These are phyloP conservation scores for Oryza glumipatula DNA, from an alignment of 176 grass and related monocot genomes.

Conservation along the genomic window DNA sequence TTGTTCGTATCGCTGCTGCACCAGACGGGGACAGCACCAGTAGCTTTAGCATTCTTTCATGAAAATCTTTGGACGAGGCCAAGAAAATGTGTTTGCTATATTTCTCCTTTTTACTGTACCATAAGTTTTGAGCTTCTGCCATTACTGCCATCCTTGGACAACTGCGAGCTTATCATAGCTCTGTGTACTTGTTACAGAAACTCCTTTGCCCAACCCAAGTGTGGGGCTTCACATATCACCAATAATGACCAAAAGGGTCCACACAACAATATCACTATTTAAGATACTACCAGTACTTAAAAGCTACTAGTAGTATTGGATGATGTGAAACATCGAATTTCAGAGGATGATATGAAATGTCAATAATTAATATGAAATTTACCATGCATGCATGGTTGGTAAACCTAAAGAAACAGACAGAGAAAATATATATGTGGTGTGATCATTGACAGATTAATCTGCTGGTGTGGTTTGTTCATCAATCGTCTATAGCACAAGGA, in stretches of 20 bases:
- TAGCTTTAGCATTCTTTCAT: conserved; percentile 50
- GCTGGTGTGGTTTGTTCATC: neutral
- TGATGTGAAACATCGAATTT: conserved; percentile 15
- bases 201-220: conserved; percentile 4
- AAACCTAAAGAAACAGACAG: neutral
- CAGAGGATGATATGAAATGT: neutral
- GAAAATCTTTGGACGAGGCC: conserved; percentile 44
- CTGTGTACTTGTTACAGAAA: conserved; percentile 47
- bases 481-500: neutral
- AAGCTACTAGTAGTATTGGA: neutral
- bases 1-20: conserved; percentile 48
- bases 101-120: conserved; percentile 13
- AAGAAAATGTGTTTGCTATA: neutral
- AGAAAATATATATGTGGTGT: too few relatives aligned
- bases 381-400: neutral
- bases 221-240: conserved; percentile 41
- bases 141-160: conserved; percentile 33
- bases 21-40: conserved; percentile 38
- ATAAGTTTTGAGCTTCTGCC: conserved; percentile 38
- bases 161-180: conserved; percentile 37
- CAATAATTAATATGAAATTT: neutral
- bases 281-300: conserved; percentile 4
- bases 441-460: neutral
- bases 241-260: conserved; percentile 28
- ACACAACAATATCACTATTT: neutral